Base-by-base conservation (phyloP, 2,329 filamentous ascomycete species). In the Thelonectria discophora region DNA sequence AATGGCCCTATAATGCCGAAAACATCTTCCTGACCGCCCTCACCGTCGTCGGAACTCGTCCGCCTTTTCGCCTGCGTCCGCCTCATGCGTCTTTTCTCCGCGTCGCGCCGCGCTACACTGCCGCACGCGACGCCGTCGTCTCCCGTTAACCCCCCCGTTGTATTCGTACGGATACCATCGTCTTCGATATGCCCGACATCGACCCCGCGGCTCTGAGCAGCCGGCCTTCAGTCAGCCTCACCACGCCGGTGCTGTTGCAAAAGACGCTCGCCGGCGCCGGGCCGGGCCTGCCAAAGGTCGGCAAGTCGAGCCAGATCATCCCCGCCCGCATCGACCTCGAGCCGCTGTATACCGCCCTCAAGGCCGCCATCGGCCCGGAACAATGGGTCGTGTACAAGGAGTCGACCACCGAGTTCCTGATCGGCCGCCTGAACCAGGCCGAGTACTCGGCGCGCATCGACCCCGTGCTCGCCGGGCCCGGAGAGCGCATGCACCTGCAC, bases 141-240 rank as follows among this genome's bases (percentile, higher is more conserved):
- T 73, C 68, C 8, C 27, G 27, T 30, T 24, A 24, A 71, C 65
- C 65, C 70, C 64, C 65, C 67, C 66, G 65, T 10, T 30, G 58
- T 63, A 64, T 68, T 71, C 73, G 71, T 67, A 90, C 69, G 3
- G 3, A 24, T 24, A 24, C 21, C 21, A 24, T 24, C 21, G 21
- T 24, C 21, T 24, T 24, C 72, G 73, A 71, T 67, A 90, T 90
- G 87, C 87, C 87, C 71, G 88, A 90, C 79, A 90, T 90, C 79
- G 88, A 90, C 80, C 88, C 88, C 72, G 86, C 88, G 80, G 87
- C 88, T 66, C 77, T 90, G 71, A 89, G 86, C 81, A 89, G 86
- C 81, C 86, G 87, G 72, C 84, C 86, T 64, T 78, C 86, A 49
- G 75, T 84, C 74, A 83, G 78, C 75, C 80, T 88, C 57, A 81